A percentile compares a stretch with the other conserved stretches of the same genome.
These are phyloP conservation scores for Heterotrichella gracilis DNA, from an alignment of 352 stramenopile genomes.

Conservation along the genomic window DNA sequence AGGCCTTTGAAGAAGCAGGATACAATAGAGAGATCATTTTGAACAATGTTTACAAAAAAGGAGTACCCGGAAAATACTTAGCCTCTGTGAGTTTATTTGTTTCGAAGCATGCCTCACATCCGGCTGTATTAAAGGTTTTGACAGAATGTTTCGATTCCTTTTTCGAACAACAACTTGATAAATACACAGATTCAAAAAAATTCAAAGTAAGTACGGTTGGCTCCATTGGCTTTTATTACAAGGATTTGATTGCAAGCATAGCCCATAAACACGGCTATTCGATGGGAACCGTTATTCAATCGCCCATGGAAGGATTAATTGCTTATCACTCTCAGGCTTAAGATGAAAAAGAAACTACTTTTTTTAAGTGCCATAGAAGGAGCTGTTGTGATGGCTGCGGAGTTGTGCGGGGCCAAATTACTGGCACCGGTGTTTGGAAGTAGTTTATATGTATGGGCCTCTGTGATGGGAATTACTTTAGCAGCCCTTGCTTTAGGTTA, in stretches of 20 bases:
- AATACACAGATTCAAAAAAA: not conserved
- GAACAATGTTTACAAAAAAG: constrained; percentile 10
- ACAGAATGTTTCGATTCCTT: constrained; percentile 2
- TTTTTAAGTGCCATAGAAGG: not conserved
- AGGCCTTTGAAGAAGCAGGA: not conserved
- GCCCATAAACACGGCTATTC: not conserved
- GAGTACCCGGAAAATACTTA: not conserved
- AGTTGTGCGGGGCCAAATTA: not conserved
- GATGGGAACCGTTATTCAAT: not conserved
- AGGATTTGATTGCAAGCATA: not conserved
- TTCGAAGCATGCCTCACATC: not conserved
- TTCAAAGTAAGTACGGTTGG: not conserved
- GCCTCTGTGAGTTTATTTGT: not conserved
- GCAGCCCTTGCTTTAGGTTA: not conserved
- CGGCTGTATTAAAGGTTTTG: not conserved
- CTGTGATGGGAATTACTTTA: not conserved
- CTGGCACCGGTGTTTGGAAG: not conserved
- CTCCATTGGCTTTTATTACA: not conserved
- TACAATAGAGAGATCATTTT: not conserved
- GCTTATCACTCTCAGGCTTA: not conserved
- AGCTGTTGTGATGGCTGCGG: not conserved
- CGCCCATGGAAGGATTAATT: not conserved
- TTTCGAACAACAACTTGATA: not conserved
- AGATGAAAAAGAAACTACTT: not conserved
- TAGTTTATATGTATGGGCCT: not conserved